phyloP scores from a whole-genome alignment of 1,284 basidiomycete genomes.

The Sanghuangporus sanghuang region DNA sequence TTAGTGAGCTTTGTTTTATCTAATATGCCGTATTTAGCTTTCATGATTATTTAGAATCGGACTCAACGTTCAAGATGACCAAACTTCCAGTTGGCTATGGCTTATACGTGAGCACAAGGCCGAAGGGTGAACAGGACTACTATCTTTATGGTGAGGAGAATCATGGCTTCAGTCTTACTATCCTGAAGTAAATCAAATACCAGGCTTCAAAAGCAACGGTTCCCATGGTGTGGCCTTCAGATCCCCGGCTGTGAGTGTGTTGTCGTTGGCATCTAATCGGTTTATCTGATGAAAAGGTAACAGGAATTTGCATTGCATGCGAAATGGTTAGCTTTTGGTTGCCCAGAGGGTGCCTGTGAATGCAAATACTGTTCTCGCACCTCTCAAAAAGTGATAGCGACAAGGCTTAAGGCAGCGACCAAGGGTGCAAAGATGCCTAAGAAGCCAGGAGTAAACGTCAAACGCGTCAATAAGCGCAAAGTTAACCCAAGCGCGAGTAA shows the following conservation, averaged over 20 bases:
- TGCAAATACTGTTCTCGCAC: neutral
- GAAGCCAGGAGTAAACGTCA: neutral
- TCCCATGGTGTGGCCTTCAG: neutral
- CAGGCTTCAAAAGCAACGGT: neutral
- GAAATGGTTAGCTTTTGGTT: neutral
- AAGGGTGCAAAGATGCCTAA: neutral
- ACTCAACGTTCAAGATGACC: neutral
- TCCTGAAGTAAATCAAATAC: neutral
- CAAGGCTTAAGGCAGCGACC: neutral
- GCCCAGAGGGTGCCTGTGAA: neutral
- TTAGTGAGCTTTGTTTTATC: neutral
- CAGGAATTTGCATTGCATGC: neutral
- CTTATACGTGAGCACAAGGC: neutral
- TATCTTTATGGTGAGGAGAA: neutral
- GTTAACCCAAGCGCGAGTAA: too few relatives aligned
- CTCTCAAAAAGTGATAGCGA: neutral
- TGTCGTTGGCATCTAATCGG: neutral
- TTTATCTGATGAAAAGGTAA: neutral
- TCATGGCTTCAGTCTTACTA: neutral
- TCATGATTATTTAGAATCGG: neutral
- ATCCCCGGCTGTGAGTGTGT: neutral
- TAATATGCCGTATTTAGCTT: neutral
- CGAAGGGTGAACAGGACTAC: neutral
- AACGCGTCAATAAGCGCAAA: too few relatives aligned
- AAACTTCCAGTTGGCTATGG: neutral